These are phyloP conservation scores for Tetrahymena malaccensis DNA, from an alignment of 73 alveolate species.

Conservation along the genomic window DNA sequence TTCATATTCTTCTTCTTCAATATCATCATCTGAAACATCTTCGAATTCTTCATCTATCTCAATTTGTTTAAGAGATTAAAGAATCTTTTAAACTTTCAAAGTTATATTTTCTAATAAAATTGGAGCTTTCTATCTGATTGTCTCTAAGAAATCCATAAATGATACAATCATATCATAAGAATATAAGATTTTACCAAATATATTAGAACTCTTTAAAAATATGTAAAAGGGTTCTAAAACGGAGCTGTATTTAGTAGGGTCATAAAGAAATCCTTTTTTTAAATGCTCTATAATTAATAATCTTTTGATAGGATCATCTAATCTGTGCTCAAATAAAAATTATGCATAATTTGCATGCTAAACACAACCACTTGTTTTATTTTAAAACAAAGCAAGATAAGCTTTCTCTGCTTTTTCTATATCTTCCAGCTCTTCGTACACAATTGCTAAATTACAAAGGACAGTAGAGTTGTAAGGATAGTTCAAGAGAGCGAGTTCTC, in stretches of 20 bases:
- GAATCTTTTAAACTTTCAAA: neutral
- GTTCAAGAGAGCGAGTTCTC: neutral
- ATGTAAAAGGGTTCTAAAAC: neutral
- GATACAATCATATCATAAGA: neutral
- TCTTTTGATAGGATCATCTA: neutral
- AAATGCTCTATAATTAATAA: neutral
- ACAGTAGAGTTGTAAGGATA: neutral
- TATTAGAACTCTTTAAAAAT: neutral
- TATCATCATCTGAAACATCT: neutral
- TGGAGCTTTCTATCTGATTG: neutral
- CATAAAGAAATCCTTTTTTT: neutral
- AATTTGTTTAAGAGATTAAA: neutral
- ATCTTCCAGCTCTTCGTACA: neutral
- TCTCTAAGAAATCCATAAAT: neutral
- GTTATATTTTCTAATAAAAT: neutral
- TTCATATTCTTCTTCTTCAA: neutral
- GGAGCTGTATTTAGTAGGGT: neutral
- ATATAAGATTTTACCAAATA: too few relatives aligned
- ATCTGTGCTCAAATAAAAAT: neutral
- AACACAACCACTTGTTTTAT: neutral
- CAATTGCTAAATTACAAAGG: neutral
- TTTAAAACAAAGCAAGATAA: neutral
- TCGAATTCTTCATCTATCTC: neutral
- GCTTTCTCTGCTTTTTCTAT: neutral
- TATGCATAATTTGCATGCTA: neutral